Conservation (phyloP, 225 moss, liverwort and hornwort genomes). For the Neckera pumila region DNA sequence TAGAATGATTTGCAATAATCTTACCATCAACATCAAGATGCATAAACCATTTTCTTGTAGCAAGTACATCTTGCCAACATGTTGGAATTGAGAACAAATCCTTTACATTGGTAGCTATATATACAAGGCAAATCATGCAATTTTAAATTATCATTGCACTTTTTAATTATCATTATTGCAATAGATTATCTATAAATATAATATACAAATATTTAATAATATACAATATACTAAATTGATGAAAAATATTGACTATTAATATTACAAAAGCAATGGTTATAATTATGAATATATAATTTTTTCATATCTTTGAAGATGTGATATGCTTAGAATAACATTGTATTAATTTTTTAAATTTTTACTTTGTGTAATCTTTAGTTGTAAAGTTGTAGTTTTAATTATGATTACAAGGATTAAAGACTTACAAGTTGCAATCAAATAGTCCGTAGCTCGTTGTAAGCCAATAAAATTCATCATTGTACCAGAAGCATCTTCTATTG, state of each 20-base stretch:
- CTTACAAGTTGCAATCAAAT: constrained; percentile 44
- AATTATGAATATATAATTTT: no score
- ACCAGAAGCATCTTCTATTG: neutral
- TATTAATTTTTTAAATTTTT: accelerated
- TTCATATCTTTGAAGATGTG: neutral
- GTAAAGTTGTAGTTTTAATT: neutral
- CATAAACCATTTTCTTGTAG: constrained; percentile 11
- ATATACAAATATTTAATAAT: neutral
- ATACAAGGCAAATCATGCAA: neutral
- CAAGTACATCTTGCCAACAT: constrained; percentile 11
- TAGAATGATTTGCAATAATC: neutral
- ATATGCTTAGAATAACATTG: neutral
- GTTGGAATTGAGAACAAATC: constrained; percentile 16
- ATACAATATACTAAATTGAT: neutral
- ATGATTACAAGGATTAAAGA: neutral
- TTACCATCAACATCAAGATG: neutral
- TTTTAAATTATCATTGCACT: accelerated
- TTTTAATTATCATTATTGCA: no score
- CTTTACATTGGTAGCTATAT: constrained; percentile 7
- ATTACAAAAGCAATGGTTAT: no score
- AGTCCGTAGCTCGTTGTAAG: constrained; percentile 22
- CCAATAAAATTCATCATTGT: constrained; percentile 22
- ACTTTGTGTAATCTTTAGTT: accelerated
- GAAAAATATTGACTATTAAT: neutral
- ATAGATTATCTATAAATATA: neutral